phyloP scores from a whole-genome alignment of 176 grass and related monocot species.

The sorghum (Sorghum bicolor) region DNA sequence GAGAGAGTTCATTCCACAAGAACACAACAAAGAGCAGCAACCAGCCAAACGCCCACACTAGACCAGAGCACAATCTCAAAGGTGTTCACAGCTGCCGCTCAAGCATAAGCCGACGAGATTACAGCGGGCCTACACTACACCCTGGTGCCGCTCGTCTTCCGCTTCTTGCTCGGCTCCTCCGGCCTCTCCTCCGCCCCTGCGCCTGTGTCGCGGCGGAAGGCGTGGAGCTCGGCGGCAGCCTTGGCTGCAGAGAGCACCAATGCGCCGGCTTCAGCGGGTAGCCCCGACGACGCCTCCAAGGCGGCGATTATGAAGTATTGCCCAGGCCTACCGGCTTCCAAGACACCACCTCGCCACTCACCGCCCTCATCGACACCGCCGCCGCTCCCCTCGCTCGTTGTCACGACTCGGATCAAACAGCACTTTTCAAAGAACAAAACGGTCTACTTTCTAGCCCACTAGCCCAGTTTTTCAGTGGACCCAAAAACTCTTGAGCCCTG shows the following conservation, averaged over 20 bases:
- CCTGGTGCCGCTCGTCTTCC: not conserved
- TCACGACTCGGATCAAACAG: not conserved
- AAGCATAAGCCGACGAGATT: not conserved
- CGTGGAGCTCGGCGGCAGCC: slow-evolving; percentile 26
- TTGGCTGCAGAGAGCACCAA: not conserved
- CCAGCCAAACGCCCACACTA: not conserved
- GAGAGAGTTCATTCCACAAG: not conserved
- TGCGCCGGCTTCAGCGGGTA: not conserved
- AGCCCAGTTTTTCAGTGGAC: no score
- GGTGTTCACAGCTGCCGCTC: not conserved
- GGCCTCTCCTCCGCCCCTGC: not conserved
- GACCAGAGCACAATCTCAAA: not conserved
- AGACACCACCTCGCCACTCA: slow-evolving; percentile 8
- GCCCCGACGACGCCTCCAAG: not conserved
- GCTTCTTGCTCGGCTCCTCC: not conserved
- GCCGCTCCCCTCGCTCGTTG: not conserved
- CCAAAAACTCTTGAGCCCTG: no score
- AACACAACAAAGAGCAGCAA: not conserved
- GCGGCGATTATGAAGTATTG: slow-evolving; percentile 1
- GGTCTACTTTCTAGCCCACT: not conserved
- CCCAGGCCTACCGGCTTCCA: not conserved
- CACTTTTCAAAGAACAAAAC: not conserved
- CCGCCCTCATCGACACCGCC: slow-evolving; percentile 22
- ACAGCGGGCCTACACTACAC: not conserved
- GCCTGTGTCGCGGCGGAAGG: not conserved